Conservation (phyloP, 2,329 filamentous ascomycete species). For the Sporothrix luriei region DNA sequence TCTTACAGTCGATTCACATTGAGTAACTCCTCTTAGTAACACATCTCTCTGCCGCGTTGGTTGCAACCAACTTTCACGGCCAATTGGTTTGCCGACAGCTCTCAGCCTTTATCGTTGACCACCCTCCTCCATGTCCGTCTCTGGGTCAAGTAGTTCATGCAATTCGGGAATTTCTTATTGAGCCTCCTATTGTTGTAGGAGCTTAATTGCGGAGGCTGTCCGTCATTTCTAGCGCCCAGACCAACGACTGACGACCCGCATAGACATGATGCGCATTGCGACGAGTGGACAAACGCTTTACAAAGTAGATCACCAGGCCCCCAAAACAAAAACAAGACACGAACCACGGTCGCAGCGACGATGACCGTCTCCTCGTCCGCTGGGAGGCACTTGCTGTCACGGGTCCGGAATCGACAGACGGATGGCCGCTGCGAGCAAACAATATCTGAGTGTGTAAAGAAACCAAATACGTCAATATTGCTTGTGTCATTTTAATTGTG, state of each 20-base stretch:
- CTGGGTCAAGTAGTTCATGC: not conserved
- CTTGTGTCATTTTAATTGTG: no score
- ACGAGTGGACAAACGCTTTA: not conserved
- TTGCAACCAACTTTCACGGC: slow-evolving; percentile 14
- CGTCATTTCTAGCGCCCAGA: not conserved
- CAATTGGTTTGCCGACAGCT: not conserved
- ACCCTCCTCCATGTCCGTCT: not conserved
- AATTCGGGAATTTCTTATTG: not conserved
- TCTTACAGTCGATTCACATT: not conserved
- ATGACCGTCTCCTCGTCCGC: not conserved
- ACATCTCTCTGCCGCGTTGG: no score
- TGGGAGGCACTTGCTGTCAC: not conserved
- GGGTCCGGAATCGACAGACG: slow-evolving; percentile 20
- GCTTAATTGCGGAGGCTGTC: not conserved
- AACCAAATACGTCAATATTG: not conserved
- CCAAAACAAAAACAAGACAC: not conserved
- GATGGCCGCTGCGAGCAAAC: not conserved
- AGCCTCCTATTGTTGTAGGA: not conserved
- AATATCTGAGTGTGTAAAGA: not conserved
- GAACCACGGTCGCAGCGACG: not conserved
- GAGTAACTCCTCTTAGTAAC: no score
- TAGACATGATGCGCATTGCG: slow-evolving; percentile 13
- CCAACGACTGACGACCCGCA: not conserved
- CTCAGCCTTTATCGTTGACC: not conserved
- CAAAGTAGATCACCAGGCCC: not conserved